Evolutionary conservation across 768 basidiomycete genomes (phyloP).

Genomic region (Russula sp.): DNA sequence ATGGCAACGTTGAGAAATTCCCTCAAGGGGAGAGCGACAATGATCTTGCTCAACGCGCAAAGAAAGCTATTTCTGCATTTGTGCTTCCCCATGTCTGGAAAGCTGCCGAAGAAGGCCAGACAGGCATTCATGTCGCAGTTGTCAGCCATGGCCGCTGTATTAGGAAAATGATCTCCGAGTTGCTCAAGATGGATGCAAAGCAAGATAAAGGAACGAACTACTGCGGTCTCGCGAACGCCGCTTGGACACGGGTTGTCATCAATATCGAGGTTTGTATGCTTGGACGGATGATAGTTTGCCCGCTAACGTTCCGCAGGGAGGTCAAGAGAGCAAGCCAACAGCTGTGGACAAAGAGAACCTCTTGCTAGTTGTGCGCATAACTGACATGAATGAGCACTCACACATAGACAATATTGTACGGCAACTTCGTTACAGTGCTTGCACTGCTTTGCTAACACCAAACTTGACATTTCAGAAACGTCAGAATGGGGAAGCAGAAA

Average conservation of each 20-base stretch:
- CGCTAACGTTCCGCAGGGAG: conserved; percentile 25
- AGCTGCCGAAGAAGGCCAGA: conserved; percentile 33
- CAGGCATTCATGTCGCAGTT: conserved; percentile 49
- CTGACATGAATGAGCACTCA: conserved; percentile 46
- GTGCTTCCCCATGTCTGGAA: conserved; percentile 49
- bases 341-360: conserved; percentile 27
- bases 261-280: conserved; percentile 36
- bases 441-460: background rate
- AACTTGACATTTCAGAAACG: conserved; percentile 35
- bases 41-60: conserved; percentile 53
- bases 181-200: conserved; percentile 39
- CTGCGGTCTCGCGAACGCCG: conserved; percentile 58
- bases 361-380: conserved; percentile 38
- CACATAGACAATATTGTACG: conserved; percentile 54
- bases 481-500: conserved; percentile 48
- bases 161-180: conserved; percentile 39
- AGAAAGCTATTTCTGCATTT: conserved; percentile 41
- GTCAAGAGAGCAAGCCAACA: conserved; percentile 23
- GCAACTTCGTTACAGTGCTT: conserved; percentile 5
- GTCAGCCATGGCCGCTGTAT: conserved; percentile 76
- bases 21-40: conserved; percentile 67
- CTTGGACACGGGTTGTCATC: conserved; percentile 53
- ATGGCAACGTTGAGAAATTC: conserved; percentile 43
- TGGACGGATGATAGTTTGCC: background rate
- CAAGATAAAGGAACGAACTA: conserved; percentile 32